Evolutionary conservation across 2,329 filamentous ascomycete species (phyloP), one percentile per base, ranked within the genome.

Genomic region (Hymenoscyphus repandus): DNA sequence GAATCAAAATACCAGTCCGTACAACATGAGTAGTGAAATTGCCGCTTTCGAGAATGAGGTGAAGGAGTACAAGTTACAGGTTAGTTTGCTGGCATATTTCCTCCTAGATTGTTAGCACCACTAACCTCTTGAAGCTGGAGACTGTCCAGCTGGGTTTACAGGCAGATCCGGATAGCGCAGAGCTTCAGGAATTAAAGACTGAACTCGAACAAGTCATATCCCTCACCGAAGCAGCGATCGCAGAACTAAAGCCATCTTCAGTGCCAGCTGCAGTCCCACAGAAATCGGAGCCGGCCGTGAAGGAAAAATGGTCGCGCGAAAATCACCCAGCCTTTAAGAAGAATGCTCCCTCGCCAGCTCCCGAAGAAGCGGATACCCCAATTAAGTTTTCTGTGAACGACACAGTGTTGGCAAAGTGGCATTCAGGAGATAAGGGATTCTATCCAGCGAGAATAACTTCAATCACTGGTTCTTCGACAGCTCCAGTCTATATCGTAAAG

Each of bases 381-480:
- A 74, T 77, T 2, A 77, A 76, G 9, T 96, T 91, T 71, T 81
- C 86, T 51, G 88, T 96, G 58, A 96, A 96, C 66, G 93, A 99
- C 64, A 87, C 77, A 31, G 88, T 96, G 48, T 77, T 93, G 69
- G 93, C 92, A 42, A 91, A 92, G 70, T 99, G 91, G 89, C 74
- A 86, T 42, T 87, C 89, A 9, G 90, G 90, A 49, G 93, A 99
- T 70, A 90, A 88, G 64, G 80, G 80, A 20, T 96, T 91, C 72
- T 97, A 97, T 72, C 86, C 90, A 41, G 93, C 91, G 38, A 85
- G 89, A 63, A 95, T 99, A 69, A 92, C 90, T 46, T 91, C 88
- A 47, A 91, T 96, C 62, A 96, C 92, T 18, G 93, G 93, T 52
- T 96, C 90, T 7, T 85, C 86, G n/a, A 87, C 83, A 39, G 88